phyloP scores from a whole-genome alignment of 108 stramenopile genomes.

The Nitzschia sp. region DNA sequence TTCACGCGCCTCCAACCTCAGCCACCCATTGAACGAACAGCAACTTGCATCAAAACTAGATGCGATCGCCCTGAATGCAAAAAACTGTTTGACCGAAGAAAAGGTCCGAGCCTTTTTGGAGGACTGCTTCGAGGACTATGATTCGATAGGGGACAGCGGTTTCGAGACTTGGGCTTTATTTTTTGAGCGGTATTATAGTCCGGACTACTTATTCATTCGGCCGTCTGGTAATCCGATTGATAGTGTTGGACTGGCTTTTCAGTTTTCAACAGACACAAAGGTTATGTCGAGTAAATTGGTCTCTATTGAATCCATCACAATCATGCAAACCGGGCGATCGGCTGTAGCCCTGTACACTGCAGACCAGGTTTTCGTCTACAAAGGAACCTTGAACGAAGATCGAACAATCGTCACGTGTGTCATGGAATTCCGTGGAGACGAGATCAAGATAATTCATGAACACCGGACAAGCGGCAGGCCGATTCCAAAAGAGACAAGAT shows the following conservation, averaged over 20 bases:
- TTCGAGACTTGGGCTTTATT: background rate
- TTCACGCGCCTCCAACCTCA: background rate
- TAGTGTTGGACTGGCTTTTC: background rate
- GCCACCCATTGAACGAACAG: background rate
- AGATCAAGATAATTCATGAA: conserved; percentile 4
- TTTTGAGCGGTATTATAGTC: background rate
- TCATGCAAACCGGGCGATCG: background rate
- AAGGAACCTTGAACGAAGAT: background rate
- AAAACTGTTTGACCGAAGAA: background rate
- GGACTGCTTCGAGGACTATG: conserved; percentile 6
- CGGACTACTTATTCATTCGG: background rate
- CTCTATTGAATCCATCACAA: conserved; percentile 1
- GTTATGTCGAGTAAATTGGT: background rate
- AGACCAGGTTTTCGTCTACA: conserved; percentile 8
- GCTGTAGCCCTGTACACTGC: conserved; percentile 3
- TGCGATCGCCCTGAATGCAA: background rate
- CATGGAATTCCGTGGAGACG: background rate
- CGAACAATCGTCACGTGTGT: conserved; percentile 6
- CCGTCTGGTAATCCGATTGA: conserved; percentile 4
- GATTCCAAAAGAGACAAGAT: conserved; percentile 15
- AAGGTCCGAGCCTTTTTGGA: conserved; percentile 6
- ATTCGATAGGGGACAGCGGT: background rate
- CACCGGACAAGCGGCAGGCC: conserved; percentile 5
- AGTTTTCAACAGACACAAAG: background rate
- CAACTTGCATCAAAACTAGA: background rate